These are phyloP conservation scores for Hirsutella minnesotensis DNA, from an alignment of 2,329 filamentous ascomycete species.

Conservation along the genomic window DNA sequence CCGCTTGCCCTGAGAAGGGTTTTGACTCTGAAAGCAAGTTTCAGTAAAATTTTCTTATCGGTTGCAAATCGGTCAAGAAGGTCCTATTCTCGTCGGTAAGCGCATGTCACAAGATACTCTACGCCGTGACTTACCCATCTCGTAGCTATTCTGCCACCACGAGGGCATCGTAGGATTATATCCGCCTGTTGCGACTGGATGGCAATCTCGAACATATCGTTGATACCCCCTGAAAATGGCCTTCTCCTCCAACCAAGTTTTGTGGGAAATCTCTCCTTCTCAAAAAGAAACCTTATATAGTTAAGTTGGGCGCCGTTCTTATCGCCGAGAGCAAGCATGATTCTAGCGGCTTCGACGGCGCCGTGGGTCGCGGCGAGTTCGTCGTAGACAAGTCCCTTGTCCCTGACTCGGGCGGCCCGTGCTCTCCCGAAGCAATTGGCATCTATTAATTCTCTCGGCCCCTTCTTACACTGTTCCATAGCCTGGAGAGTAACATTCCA, in stretches of 20 bases:
- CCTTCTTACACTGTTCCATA: neutral
- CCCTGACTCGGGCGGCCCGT: neutral
- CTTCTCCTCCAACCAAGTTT: neutral
- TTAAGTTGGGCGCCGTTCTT: neutral
- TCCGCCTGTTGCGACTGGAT: neutral
- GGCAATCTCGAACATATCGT: neutral
- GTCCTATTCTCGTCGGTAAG: no score
- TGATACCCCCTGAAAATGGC: neutral
- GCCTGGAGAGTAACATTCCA: neutral
- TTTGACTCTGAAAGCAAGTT: no score
- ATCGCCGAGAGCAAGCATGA: neutral
- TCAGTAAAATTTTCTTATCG: no score
- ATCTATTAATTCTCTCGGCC: neutral
- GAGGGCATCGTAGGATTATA: neutral
- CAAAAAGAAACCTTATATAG: neutral
- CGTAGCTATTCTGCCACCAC: neutral
- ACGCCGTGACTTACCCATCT: neutral
- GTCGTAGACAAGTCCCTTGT: neutral
- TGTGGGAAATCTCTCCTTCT: neutral
- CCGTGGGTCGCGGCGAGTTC: neutral
- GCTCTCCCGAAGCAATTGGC: neutral
- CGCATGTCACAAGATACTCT: no score
- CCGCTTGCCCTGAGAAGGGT: no score
- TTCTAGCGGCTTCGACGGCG: neutral
- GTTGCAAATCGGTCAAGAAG: no score